Evolutionary conservation across 2,329 filamentous ascomycete species (phyloP), one percentile per base, ranked within the genome.

Genomic region (Didymella sp.): DNA sequence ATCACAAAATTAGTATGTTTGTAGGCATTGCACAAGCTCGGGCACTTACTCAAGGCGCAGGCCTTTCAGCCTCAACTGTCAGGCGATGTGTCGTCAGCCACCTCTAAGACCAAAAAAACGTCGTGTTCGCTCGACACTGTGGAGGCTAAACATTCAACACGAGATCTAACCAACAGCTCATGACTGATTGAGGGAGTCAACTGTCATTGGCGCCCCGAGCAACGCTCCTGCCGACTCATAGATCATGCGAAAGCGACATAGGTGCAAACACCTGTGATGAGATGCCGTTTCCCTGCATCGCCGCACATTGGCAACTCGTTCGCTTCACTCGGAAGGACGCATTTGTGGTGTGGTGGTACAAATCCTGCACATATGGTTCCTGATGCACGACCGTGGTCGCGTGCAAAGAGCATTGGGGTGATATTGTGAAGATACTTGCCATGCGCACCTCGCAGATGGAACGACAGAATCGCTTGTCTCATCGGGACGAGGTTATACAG

Each of bases 1-100:
- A 4, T 37, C 12, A 3, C 27, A 46, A 19, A 17, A 8, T 12
- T 25, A 37, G 13, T 28, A 22, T 9, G 22, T 15, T 37, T 15
- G 9, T 35, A 15, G 13, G 17, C 21, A 41, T 21, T 25, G 37
- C 25, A 25, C 13, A 17, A 17, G 13, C n/a, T 30, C 22, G 33
- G 33, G 37, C 12, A 17, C 31, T 27, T 22, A 9, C 24, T 25
- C 12, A 22, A 40, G 54, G 35, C 47, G 47, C 47, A 50, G 41
- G 17, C 30, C n/a, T 6, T 41, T 35, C 41, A 45, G 41, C 41
- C n/a, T 28, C 22, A 24, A 24, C 4, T 47, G 41, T 37, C 24
- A 30, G 43, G 43, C 54, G 4, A 13, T 30, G 47, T 47, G 17
- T 45, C 11, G 19, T 24, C 30, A 50, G 30, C 40, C 38, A 40